phyloP scores from a whole-genome alignment of 306 rosid genomes.

The Trifolium repens region DNA sequence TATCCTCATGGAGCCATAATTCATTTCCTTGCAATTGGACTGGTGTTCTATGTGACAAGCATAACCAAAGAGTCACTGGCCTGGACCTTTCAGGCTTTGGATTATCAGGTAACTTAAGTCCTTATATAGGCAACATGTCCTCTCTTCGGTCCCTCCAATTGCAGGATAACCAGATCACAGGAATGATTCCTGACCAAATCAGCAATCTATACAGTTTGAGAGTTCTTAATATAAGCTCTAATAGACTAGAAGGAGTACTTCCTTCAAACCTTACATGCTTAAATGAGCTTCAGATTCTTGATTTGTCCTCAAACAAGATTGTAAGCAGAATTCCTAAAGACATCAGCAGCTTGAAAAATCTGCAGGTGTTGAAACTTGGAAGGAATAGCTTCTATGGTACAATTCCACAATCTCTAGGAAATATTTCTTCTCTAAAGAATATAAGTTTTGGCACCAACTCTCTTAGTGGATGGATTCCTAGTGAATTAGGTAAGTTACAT shows the following conservation, averaged over 20 bases:
- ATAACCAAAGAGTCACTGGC: conserved; percentile 51
- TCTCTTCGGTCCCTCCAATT: conserved; percentile 61
- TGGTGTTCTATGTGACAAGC: conserved; percentile 58
- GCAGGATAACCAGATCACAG: conserved; percentile 55
- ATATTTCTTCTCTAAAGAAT: conserved; percentile 58
- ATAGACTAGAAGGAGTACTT: conserved; percentile 51
- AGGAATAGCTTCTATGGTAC: conserved; percentile 55
- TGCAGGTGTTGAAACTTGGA: conserved; percentile 56
- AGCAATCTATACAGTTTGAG: conserved; percentile 46
- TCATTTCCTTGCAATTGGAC: conserved; percentile 71
- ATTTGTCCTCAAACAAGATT: conserved; percentile 53
- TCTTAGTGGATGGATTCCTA: conserved; percentile 63
- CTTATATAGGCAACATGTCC: conserved; percentile 61
- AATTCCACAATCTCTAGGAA: conserved; percentile 58
- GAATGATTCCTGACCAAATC: conserved; percentile 62
- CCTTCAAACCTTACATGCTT: conserved; percentile 54
- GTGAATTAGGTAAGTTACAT: conserved; percentile 53
- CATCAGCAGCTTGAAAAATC: conserved; percentile 50
- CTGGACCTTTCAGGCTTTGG: conserved; percentile 58
- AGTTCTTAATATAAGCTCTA: conserved; percentile 63
- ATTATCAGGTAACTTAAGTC: conserved; percentile 57
- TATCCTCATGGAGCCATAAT: conserved; percentile 55
- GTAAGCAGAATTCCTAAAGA: conserved; percentile 54
- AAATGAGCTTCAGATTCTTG: conserved; percentile 53
- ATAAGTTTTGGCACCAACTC: conserved; percentile 65